Evolutionary conservation across 176 grass and related monocot genomes (phyloP), one percentile per base, ranked within the genome.

Genomic region (Paspalum notatum): DNA sequence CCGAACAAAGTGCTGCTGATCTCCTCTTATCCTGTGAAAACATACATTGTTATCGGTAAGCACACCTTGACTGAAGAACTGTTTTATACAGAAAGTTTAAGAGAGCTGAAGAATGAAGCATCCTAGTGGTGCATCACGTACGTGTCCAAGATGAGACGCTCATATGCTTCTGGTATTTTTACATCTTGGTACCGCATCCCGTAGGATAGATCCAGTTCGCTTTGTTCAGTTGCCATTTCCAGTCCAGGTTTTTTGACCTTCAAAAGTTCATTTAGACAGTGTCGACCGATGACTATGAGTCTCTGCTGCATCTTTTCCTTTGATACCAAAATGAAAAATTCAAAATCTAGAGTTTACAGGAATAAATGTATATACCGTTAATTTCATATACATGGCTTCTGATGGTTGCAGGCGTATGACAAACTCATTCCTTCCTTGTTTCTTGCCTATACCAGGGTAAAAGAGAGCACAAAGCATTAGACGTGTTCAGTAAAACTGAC

Each of bases 341-440:
- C 3, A 68, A 25, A 6, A 42, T 9, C 24, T 65, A 61, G 20
- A 13, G 7, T 74, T 74, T 72, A 32, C 47, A 71, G n/a, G 65
- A 60, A 62, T 72, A 60, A 43, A 77, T 79, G 55, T 44, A 59
- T 89, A 45, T 93, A 98, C 96, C 71, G 96, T 99, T 81, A 99
- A 62, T 84, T 99, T 99, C 92, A 99, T 99, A 84, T 99, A 99
- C 96, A 99, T 99, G 62, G 96, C 82, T 81, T 99, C 96, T 86
- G 57, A 90, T 84, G 96, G 96, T 62, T 99, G 96, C 61, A 99
- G 63, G 37, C 96, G 86, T 79, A 99, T 99, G 55, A 99, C 96
- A 71, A 99, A 95, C 21, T 95, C 96, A 66, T 99, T 99, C 60
- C 96, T 95, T 72, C 96, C 96, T 86, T 99, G 96, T 74, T 90